phyloP scores from a whole-genome alignment of 2,329 filamentous ascomycete genomes.

The Lasiodiplodia hormozganensis region DNA sequence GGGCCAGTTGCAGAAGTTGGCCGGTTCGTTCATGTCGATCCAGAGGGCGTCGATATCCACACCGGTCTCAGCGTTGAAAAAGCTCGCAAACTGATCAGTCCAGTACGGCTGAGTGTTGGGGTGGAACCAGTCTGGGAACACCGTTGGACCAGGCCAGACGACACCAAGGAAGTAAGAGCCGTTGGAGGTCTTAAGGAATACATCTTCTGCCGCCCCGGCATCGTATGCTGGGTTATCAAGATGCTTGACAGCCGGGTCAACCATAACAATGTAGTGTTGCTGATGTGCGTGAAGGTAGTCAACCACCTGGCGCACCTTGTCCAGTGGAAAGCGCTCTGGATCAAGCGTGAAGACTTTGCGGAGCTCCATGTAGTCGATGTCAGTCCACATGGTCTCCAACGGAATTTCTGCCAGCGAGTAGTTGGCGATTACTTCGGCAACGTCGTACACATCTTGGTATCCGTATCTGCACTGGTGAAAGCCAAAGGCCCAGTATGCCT shows the following conservation, averaged over 20 bases:
- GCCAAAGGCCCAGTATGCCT: conserved; percentile 61
- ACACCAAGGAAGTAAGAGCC: conserved; percentile 66
- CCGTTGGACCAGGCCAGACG: conserved; percentile 78
- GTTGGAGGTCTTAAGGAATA: conserved; percentile 62
- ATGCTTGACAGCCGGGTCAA: conserved; percentile 69
- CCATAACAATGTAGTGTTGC: conserved; percentile 79
- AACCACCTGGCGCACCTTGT: conserved; percentile 69
- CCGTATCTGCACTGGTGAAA: conserved; percentile 62
- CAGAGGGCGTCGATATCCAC: conserved; percentile 80
- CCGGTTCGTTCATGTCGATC: conserved; percentile 52
- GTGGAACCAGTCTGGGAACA: conserved; percentile 80
- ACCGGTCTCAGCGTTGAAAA: conserved; percentile 69
- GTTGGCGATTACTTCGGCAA: conserved; percentile 72
- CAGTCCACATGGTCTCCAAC: conserved; percentile 76
- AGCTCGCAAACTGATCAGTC: conserved; percentile 69
- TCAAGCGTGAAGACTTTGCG: conserved; percentile 70
- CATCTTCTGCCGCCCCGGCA: conserved; percentile 64
- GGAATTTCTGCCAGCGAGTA: conserved; percentile 71
- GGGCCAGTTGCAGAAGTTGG: conserved; percentile 48
- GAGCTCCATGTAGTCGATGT: conserved; percentile 72
- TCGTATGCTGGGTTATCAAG: conserved; percentile 64
- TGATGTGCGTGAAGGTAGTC: conserved; percentile 69
- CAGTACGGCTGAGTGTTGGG: conserved; percentile 70
- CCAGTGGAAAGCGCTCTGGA: conserved; percentile 66
- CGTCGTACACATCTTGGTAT: conserved; percentile 65